Conservation (phyloP, 1,284 basidiomycete species). For the Sporisorium graminicola region DNA sequence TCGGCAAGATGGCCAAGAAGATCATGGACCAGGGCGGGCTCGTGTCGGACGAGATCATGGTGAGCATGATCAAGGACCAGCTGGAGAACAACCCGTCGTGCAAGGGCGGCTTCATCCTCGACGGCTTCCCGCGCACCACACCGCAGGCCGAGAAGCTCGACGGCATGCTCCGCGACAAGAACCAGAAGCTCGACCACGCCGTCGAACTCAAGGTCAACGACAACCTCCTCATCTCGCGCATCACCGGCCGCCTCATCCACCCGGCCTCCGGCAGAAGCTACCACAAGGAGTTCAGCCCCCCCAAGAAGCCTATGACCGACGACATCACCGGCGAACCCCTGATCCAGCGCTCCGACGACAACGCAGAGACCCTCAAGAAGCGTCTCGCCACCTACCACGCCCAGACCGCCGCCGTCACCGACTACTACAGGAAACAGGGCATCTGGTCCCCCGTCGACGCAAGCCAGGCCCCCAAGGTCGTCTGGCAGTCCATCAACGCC, state of each 20-base stretch:
- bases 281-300: slow-evolving; percentile 94
- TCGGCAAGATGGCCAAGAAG: slow-evolving; percentile 94
- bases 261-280: slow-evolving; percentile 89
- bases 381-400: slow-evolving; percentile 87
- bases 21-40: slow-evolving; percentile 92
- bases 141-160: slow-evolving; percentile 98
- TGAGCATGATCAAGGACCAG: slow-evolving; percentile 96
- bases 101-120: slow-evolving; percentile 96
- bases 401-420: slow-evolving; percentile 95
- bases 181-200: slow-evolving; percentile 87
- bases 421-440: slow-evolving; percentile 92
- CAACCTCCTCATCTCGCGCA: slow-evolving; percentile 93
- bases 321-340: slow-evolving; percentile 95
- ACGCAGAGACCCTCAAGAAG: slow-evolving; percentile 86
- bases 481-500: slow-evolving; percentile 83
- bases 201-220: slow-evolving; percentile 94
- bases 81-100: slow-evolving; percentile 91
- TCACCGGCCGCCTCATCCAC: slow-evolving; percentile 95
- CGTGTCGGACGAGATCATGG: slow-evolving; percentile 96
- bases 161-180: slow-evolving; percentile 83
- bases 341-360: slow-evolving; percentile 73
- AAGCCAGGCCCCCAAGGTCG: slow-evolving; percentile 88
- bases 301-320: slow-evolving; percentile 93
- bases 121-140: slow-evolving; percentile 97
- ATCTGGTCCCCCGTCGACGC: slow-evolving; percentile 81